Evolutionary conservation across 108 stramenopile genomes (phyloP).

Genomic region (Hondaea fermentalgiana): DNA sequence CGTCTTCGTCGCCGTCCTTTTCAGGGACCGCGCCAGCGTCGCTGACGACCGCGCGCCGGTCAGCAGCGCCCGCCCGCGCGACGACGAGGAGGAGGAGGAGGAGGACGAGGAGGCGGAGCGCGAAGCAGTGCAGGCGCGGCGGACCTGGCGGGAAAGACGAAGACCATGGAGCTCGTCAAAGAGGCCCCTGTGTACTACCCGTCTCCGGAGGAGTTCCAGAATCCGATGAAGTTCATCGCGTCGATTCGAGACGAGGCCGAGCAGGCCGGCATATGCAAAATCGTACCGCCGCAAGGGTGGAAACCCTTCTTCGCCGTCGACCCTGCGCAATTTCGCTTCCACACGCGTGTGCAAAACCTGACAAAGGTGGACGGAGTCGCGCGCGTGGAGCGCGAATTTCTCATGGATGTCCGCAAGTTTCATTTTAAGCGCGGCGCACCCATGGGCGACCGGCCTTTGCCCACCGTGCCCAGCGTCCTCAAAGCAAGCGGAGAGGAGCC

Average conservation of each 20-base stretch:
- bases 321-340: neutral
- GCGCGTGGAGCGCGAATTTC: neutral
- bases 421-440: neutral
- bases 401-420: neutral
- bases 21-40: too few species aligned
- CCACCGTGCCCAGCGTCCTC: neutral
- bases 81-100: too few species aligned
- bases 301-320: conserved; percentile 45
- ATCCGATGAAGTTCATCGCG: conserved; percentile 72
- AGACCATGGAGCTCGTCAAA: neutral
- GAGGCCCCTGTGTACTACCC: conserved; percentile 19
- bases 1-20: too few species aligned
- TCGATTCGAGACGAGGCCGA: conserved; percentile 74
- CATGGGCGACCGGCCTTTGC: neutral
- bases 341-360: conserved; percentile 42
- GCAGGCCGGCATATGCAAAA: conserved; percentile 84
- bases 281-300: conserved; percentile 90
- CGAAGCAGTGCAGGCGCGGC: too few species aligned
- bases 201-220: conserved; percentile 50
- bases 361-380: conserved; percentile 22
- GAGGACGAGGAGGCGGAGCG: too few species aligned
- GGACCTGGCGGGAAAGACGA: neutral
- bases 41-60: too few species aligned
- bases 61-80: too few species aligned
- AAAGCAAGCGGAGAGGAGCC: neutral